A percentile compares a stretch with the other conserved stretches of the same genome.
These are phyloP conservation scores for Brassica incana DNA, from an alignment of 345 rosid species.

Conservation along the genomic window DNA sequence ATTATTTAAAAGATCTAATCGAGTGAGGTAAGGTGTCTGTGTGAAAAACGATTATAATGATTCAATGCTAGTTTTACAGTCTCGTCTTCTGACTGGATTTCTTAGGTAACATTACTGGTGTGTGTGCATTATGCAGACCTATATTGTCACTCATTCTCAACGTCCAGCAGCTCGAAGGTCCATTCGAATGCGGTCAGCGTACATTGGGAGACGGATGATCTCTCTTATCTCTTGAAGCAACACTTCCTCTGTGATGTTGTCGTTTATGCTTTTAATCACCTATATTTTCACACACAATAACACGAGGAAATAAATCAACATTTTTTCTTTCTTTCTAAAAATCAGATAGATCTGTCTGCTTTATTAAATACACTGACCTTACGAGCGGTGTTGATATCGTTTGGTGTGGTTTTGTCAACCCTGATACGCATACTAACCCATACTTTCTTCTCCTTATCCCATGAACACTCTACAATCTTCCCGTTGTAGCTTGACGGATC, in stretches of 20 bases:
- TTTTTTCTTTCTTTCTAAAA: not conserved
- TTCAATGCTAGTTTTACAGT: not conserved
- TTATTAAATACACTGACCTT: conserved; percentile 53
- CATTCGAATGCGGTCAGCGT: conserved; percentile 71
- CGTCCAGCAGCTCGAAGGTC: not conserved
- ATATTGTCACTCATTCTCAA: not conserved
- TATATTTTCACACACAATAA: conserved; percentile 6
- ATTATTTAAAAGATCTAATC: not conserved
- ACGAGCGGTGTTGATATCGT: conserved; percentile 76
- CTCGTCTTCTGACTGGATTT: not conserved
- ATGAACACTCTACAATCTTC: conserved; percentile 86
- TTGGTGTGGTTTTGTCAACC: conserved; percentile 75
- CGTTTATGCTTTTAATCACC: conserved; percentile 90
- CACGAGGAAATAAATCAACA: not conserved
- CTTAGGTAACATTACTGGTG: not conserved
- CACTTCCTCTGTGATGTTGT: conserved; percentile 86
- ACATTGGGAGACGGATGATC: conserved; percentile 87
- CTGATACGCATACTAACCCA: conserved; percentile 86
- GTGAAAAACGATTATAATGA: not conserved
- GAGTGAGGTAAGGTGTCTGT: not conserved
- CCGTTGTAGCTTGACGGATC: conserved; percentile 63
- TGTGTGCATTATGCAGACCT: not conserved
- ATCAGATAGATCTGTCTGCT: not conserved
- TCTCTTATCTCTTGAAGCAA: conserved; percentile 73
- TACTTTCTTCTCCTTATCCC: conserved; percentile 55